Evolutionary conservation across 345 rosid genomes (phyloP).

Genomic region (Erysimum cheiranthoides): DNA sequence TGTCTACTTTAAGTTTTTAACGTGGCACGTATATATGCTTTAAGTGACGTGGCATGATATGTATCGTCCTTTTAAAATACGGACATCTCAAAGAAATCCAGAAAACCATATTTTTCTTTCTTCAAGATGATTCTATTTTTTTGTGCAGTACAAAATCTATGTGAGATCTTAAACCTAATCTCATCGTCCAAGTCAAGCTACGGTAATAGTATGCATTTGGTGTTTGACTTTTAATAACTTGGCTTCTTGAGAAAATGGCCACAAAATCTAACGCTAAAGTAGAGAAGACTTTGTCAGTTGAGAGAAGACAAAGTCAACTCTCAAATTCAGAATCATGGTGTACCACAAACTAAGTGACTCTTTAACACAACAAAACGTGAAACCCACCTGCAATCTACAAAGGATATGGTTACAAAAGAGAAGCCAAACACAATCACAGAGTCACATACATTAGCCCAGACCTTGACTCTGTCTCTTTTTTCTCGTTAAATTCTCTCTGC

Average conservation of each 20-base stretch:
- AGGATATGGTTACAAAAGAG: slow-evolving; percentile 35
- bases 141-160: neutral
- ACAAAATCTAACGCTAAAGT: neutral
- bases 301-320: slow-evolving; percentile 21
- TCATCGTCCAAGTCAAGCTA: slow-evolving; percentile 27
- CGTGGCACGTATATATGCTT: neutral
- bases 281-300: slow-evolving; percentile 20
- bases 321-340: slow-evolving; percentile 35
- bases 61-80: neutral
- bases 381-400: slow-evolving; percentile 37
- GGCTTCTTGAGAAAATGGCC: slow-evolving; percentile 10
- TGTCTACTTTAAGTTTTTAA: slow-evolving; percentile 24
- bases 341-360: slow-evolving; percentile 43
- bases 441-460: neutral
- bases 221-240: slow-evolving; percentile 26
- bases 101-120: rapidly evolving
- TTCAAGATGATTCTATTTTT: neutral
- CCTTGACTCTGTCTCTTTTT: neutral
- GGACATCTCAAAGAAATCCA: neutral
- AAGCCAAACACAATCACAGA: slow-evolving; percentile 16
- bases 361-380: slow-evolving; percentile 39
- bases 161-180: neutral
- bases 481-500: neutral
- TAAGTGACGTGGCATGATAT: slow-evolving; percentile 14
- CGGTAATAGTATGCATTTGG: neutral